These are phyloP conservation scores for Syzygium aromaticum DNA, from an alignment of 345 rosid genomes.

Conservation along the genomic window DNA sequence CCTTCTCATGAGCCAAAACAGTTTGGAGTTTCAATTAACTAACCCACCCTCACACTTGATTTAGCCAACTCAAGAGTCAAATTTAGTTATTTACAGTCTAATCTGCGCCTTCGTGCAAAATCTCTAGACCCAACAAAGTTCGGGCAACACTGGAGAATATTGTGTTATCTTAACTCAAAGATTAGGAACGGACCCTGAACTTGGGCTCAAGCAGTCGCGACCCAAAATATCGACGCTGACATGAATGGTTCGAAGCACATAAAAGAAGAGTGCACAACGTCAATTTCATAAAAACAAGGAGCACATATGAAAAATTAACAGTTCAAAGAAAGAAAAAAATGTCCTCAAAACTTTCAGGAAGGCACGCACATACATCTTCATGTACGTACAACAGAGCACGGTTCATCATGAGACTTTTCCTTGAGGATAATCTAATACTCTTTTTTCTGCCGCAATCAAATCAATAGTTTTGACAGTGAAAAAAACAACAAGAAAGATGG, in stretches of 20 bases:
- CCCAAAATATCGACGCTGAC: background rate
- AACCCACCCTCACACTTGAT: background rate
- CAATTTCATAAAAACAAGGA: background rate
- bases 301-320: background rate
- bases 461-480: background rate
- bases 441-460: background rate
- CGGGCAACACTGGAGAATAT: background rate
- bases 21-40: background rate
- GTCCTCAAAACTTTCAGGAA: background rate
- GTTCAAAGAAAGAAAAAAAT: background rate
- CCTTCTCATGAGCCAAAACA: background rate
- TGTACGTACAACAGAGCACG: background rate
- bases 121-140: background rate
- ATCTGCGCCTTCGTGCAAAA: background rate
- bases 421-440: background rate
- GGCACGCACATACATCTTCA: background rate
- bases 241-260: background rate
- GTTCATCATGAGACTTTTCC: background rate
- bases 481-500: background rate
- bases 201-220: background rate
- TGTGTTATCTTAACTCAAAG: background rate
- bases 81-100: background rate
- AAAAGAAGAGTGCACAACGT: background rate
- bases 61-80: background rate
- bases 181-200: background rate